These are phyloP conservation scores for Ophiostoma sp. DNA, from an alignment of 2,329 filamentous ascomycete genomes.

Conservation along the genomic window DNA sequence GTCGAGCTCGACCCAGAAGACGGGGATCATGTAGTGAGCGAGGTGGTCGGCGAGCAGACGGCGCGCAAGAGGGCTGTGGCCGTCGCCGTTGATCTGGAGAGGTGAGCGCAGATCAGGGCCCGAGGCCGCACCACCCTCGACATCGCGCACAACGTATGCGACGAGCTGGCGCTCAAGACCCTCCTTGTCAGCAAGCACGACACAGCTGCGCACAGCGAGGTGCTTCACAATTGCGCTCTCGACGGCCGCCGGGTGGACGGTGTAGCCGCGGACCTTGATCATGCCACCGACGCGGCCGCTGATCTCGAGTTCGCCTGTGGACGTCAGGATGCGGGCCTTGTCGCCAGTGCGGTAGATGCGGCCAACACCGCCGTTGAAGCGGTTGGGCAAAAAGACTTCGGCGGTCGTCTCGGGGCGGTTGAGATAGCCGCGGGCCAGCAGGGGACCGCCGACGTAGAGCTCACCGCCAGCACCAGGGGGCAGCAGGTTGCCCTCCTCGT, in stretches of 20 bases:
- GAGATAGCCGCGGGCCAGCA: constrained; percentile 71
- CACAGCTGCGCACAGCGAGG: constrained; percentile 65
- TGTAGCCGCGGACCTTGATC: constrained; percentile 77
- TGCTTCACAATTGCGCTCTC: constrained; percentile 66
- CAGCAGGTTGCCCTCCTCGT: constrained; percentile 61
- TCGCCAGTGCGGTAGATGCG: constrained; percentile 73
- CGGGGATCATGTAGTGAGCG: constrained; percentile 78
- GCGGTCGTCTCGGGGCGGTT: constrained; percentile 74
- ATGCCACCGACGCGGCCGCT: constrained; percentile 70
- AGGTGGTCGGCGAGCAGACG: constrained; percentile 59
- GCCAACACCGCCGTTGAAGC: constrained; percentile 50
- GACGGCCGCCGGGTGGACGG: constrained; percentile 69
- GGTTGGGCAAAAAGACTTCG: constrained; percentile 62
- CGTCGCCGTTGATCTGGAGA: constrained; percentile 63
- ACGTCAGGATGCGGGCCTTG: constrained; percentile 59
- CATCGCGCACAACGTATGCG: constrained; percentile 68
- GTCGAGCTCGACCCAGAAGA: constrained; percentile 68
- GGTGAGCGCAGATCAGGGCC: constrained; percentile 31
- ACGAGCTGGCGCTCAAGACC: constrained; percentile 70
- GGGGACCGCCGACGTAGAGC: constrained; percentile 66
- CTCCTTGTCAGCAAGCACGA: constrained; percentile 68
- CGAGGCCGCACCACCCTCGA: constrained; percentile 38
- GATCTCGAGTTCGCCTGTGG: constrained; percentile 65
- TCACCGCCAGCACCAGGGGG: constrained; percentile 61
- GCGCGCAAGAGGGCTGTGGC: constrained; percentile 64